A percentile compares a stretch with the other conserved stretches of the same genome.
Conservation (phyloP, 2,329 filamentous ascomycete genomes). For the Aspergillus melleus region DNA sequence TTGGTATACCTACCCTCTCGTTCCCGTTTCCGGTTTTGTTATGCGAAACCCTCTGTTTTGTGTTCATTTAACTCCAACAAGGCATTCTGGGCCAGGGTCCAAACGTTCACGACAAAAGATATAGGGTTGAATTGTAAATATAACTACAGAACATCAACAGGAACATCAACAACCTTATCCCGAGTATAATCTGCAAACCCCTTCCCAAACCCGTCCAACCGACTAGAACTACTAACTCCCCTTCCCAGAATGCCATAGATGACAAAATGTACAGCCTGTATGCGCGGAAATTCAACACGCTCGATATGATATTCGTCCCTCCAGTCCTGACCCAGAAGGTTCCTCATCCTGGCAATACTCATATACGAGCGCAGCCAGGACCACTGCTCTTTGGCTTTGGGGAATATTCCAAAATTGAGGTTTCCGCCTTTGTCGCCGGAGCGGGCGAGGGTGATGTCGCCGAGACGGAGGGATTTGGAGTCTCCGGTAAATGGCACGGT, state of each 20-base stretch:
- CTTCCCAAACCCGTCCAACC: conserved; percentile 54
- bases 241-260: conserved; percentile 49
- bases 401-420: conserved; percentile 45
- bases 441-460: conserved; percentile 46
- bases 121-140: too few species aligned
- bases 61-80: too few species aligned
- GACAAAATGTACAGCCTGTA: conserved; percentile 53
- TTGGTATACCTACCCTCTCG: too few species aligned
- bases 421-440: conserved; percentile 46
- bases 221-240: conserved; percentile 50
- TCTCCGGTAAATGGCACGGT: conserved; percentile 20
- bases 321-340: conserved; percentile 49
- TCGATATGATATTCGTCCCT: conserved; percentile 45
- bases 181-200: conserved; percentile 55
- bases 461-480: conserved; percentile 37
- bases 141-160: conserved; percentile 12
- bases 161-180: conserved; percentile 45
- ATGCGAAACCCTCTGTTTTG: too few species aligned
- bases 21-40: too few species aligned
- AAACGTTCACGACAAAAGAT: too few species aligned
- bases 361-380: conserved; percentile 44
- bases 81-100: too few species aligned
- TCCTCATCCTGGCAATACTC: conserved; percentile 38
- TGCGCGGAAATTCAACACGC: conserved; percentile 49
- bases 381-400: conserved; percentile 26